Conservation (phyloP, 345 rosid species). For the Populus nigra region DNA sequence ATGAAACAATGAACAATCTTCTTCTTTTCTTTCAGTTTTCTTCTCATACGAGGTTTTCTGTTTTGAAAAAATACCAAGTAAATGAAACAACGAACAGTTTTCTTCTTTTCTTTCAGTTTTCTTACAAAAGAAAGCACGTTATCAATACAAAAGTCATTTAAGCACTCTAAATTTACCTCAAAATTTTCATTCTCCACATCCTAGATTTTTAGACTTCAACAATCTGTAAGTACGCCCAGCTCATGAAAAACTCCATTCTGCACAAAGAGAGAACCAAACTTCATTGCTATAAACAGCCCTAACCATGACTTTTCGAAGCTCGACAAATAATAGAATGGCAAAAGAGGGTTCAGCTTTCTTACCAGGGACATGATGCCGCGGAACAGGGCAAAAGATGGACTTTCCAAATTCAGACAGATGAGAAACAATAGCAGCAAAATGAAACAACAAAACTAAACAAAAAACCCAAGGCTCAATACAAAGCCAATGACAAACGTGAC, state of each 20-base stretch:
- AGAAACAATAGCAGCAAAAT: slow-evolving; percentile 9
- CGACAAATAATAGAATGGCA: background rate
- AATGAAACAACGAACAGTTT: too few relatives aligned
- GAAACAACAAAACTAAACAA: slow-evolving; percentile 6
- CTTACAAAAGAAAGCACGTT: too few relatives aligned
- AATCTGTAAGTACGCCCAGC: background rate
- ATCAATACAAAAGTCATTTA: too few relatives aligned
- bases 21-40: background rate
- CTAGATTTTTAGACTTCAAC: background rate
- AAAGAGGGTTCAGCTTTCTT: background rate
- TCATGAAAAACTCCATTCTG: background rate
- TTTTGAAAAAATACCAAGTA: too few relatives aligned
- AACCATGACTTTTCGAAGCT: background rate
- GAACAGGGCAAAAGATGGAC: slow-evolving; percentile 4
- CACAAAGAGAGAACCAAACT: background rate
- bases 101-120: background rate
- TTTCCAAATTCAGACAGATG: background rate
- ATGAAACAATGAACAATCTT: background rate
- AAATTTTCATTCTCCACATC: background rate
- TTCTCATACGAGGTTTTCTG: too few relatives aligned
- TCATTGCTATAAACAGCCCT: too few relatives aligned
- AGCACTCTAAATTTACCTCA: background rate
- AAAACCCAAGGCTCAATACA: slow-evolving; percentile 21
- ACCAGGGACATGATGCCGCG: background rate
- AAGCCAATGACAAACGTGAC: slow-evolving; percentile 23